A percentile compares a stretch with the other conserved stretches of the same genome.
Evolutionary conservation across 257 asterid genomes (phyloP).

Genomic region (Solanum paucissectum): DNA sequence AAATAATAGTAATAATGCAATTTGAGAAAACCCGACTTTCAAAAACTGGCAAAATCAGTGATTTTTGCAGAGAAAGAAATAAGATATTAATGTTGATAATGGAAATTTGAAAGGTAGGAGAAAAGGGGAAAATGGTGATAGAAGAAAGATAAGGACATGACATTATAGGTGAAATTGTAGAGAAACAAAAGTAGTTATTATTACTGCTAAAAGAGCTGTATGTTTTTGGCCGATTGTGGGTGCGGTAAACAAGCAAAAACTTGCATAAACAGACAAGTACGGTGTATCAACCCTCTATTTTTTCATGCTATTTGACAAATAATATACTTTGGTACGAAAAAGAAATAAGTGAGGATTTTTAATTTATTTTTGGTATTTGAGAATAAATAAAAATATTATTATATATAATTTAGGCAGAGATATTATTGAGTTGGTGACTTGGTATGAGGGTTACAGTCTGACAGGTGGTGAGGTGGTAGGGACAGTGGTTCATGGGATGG

Average conservation of each 20-base stretch:
- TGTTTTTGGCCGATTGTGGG: background rate
- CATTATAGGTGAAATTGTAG: background rate
- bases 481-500: background rate
- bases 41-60: background rate
- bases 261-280: background rate
- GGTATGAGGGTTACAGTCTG: background rate
- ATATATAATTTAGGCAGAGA: no score
- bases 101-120: background rate
- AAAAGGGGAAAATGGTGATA: background rate
- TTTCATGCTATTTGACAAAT: no score
- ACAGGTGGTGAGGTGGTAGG: background rate
- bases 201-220: background rate
- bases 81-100: no score
- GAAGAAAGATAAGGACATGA: background rate
- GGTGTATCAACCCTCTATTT: background rate
- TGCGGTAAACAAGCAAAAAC: background rate
- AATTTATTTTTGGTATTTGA: background rate
- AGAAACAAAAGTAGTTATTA: background rate
- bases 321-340: no score
- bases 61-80: background rate
- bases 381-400: background rate
- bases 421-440: background rate
- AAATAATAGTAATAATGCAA: background rate
- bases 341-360: background rate
- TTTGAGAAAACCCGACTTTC: background rate